Evolutionary conservation across 2,329 filamentous ascomycete genomes (phyloP).

Genomic region (Sclerotinia subarctica): DNA sequence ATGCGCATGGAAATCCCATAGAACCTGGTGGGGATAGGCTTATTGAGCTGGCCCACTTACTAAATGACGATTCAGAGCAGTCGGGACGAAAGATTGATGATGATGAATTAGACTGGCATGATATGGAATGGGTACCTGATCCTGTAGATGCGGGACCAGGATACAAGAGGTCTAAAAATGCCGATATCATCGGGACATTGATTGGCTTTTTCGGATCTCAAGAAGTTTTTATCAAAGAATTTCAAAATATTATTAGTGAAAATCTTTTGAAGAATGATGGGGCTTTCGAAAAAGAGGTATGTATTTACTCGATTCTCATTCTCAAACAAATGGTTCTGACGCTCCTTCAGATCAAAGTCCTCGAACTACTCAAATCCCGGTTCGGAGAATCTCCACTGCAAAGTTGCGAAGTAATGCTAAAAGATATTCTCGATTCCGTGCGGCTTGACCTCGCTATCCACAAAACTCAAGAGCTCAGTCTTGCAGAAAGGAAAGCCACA

Average conservation of each 20-base stretch:
- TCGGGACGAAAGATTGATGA: constrained; percentile 53
- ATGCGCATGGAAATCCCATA: constrained; percentile 38
- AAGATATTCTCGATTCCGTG: constrained; percentile 81
- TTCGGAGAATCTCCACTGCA: constrained; percentile 85
- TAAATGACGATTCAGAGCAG: constrained; percentile 47
- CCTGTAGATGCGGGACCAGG: constrained; percentile 90
- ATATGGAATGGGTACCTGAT: constrained; percentile 90
- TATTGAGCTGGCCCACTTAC: constrained; percentile 63
- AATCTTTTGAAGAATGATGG: constrained; percentile 66
- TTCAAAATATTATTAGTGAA: constrained; percentile 85
- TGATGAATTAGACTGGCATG: constrained; percentile 80
- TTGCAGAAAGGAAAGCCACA: constrained; percentile 36
- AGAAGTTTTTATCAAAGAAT: constrained; percentile 90
- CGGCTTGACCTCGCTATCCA: constrained; percentile 68
- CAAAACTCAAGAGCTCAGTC: constrained; percentile 45
- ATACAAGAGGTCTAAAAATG: constrained; percentile 82
- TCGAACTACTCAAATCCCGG: constrained; percentile 82
- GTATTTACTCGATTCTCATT: background rate
- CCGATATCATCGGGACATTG: constrained; percentile 88
- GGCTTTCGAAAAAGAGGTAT: constrained; percentile 68
- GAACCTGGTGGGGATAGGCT: constrained; percentile 50
- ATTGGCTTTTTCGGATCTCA: constrained; percentile 85
- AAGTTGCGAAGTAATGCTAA: constrained; percentile 95
- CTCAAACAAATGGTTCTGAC: constrained; percentile 23
- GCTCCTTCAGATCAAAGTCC: constrained; percentile 60